Conservation (phyloP, 2,329 filamentous ascomycete genomes). For the Cordyceps cicadae region DNA sequence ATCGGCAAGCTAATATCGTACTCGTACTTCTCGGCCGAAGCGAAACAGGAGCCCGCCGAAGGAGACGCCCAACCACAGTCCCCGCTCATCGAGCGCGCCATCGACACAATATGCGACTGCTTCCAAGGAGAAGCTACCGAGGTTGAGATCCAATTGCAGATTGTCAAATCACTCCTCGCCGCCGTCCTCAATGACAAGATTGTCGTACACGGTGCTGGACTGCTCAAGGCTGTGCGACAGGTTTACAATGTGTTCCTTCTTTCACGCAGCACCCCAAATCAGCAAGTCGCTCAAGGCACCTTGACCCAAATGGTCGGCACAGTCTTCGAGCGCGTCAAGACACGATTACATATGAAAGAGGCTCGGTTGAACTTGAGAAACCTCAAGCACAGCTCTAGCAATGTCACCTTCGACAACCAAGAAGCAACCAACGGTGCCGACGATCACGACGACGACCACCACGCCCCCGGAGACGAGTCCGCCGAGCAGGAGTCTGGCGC, state of each 20-base stretch:
- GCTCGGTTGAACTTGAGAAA: conserved; percentile 53
- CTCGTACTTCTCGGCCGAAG: conserved; percentile 84
- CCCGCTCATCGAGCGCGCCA: conserved; percentile 90
- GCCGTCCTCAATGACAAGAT: conserved; percentile 98
- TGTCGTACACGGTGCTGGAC: conserved; percentile 89
- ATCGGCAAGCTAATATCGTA: conserved; percentile 99
- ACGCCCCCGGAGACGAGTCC: conserved; percentile 20
- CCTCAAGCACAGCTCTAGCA: conserved; percentile 45
- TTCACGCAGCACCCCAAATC: conserved; percentile 87
- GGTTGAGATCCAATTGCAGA: conserved; percentile 89
- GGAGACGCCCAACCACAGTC: conserved; percentile 34
- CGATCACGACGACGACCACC: conserved; percentile 26
- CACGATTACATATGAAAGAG: conserved; percentile 79
- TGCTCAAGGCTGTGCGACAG: conserved; percentile 92
- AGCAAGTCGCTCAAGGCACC: conserved; percentile 94
- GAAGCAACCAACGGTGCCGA: conserved; percentile 28
- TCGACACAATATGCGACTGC: conserved; percentile 98
- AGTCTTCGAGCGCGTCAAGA: conserved; percentile 91
- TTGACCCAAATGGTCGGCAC: conserved; percentile 98
- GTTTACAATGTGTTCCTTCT: conserved; percentile 99
- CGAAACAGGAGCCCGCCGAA: conserved; percentile 34
- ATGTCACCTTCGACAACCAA: conserved; percentile 40
- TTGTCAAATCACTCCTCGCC: conserved; percentile 91
- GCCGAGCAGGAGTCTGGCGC: conserved; percentile 29
- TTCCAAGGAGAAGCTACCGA: conserved; percentile 95